These are phyloP conservation scores for Dactylonectria estremocensis DNA, from an alignment of 2,329 filamentous ascomycete genomes.

Conservation along the genomic window DNA sequence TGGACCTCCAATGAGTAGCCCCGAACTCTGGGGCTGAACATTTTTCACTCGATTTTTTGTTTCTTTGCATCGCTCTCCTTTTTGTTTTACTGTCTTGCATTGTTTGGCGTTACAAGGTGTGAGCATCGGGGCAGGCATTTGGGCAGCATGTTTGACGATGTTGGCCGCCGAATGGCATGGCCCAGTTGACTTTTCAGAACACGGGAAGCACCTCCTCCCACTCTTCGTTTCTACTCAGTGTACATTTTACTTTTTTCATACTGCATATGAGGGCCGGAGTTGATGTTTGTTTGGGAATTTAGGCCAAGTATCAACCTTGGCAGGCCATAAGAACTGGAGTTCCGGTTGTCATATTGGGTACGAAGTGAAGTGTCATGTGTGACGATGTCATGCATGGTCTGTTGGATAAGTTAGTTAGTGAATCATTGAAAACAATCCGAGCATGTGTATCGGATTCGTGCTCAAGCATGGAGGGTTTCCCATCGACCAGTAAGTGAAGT, in stretches of 20 bases:
- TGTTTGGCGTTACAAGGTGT: slow-evolving; percentile 37
- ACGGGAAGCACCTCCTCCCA: slow-evolving; percentile 24
- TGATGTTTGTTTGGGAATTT: slow-evolving; percentile 24
- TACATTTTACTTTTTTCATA: slow-evolving; percentile 32
- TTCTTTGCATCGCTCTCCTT: not conserved
- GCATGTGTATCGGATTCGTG: slow-evolving; percentile 9
- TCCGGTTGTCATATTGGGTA: slow-evolving; percentile 6
- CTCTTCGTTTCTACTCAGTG: slow-evolving; percentile 29
- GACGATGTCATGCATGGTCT: slow-evolving; percentile 33
- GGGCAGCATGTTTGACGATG: slow-evolving; percentile 38
- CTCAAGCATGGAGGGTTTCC: not conserved
- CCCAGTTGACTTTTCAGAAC: slow-evolving; percentile 27
- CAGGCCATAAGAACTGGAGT: slow-evolving; percentile 14
- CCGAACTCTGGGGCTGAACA: not conserved
- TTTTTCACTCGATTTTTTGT: slow-evolving; percentile 17
- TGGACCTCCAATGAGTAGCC: not conserved
- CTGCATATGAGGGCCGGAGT: slow-evolving; percentile 39
- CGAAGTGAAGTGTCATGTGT: slow-evolving; percentile 26
- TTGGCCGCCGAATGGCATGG: slow-evolving; percentile 24
- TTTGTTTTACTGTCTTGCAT: slow-evolving; percentile 36
- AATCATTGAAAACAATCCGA: slow-evolving; percentile 22
- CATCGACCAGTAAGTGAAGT: slow-evolving; percentile 7
- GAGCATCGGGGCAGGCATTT: slow-evolving; percentile 34
- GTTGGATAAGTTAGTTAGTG: slow-evolving; percentile 15
- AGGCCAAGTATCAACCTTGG: not conserved